These are phyloP conservation scores for Lippia alba DNA, from an alignment of 305 asterid genomes.

Conservation along the genomic window DNA sequence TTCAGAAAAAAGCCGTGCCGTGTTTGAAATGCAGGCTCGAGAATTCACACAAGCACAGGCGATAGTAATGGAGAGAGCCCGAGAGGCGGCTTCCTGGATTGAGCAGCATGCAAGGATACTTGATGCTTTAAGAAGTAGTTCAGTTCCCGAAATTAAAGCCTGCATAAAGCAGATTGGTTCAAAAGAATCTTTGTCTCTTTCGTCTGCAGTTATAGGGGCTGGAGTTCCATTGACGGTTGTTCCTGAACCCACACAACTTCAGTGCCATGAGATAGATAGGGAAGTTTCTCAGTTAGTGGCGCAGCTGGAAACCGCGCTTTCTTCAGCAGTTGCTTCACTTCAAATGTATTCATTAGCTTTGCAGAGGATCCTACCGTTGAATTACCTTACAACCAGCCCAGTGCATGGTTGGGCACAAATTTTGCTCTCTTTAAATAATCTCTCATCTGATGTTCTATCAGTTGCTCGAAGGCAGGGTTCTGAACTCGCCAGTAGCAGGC, in stretches of 20 bases:
- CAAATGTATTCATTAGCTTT: constrained; percentile 89
- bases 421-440: constrained; percentile 70
- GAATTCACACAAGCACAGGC: constrained; percentile 89
- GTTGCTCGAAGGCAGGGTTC: constrained; percentile 80
- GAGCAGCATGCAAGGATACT: constrained; percentile 93
- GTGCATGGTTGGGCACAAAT: constrained; percentile 95
- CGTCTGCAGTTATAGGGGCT: constrained; percentile 82
- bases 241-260: constrained; percentile 98
- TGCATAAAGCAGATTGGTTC: constrained; percentile 61
- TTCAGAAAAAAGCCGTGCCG: constrained; percentile 71
- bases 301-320: constrained; percentile 84
- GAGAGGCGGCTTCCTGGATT: constrained; percentile 89
- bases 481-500: constrained; percentile 67
- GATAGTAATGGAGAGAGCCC: constrained; percentile 76
- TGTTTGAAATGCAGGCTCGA: constrained; percentile 77
- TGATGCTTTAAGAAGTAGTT: constrained; percentile 89
- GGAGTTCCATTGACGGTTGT: constrained; percentile 97
- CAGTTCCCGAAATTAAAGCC: constrained; percentile 71
- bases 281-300: constrained; percentile 82
- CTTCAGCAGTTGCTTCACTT: constrained; percentile 81
- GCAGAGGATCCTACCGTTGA: constrained; percentile 86
- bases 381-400: constrained; percentile 91
- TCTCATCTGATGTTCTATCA: constrained; percentile 74
- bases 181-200: constrained; percentile 80
- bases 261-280: constrained; percentile 88